Conservation (phyloP, 164 flowering plant genomes). For the Echeveria elegans region DNA sequence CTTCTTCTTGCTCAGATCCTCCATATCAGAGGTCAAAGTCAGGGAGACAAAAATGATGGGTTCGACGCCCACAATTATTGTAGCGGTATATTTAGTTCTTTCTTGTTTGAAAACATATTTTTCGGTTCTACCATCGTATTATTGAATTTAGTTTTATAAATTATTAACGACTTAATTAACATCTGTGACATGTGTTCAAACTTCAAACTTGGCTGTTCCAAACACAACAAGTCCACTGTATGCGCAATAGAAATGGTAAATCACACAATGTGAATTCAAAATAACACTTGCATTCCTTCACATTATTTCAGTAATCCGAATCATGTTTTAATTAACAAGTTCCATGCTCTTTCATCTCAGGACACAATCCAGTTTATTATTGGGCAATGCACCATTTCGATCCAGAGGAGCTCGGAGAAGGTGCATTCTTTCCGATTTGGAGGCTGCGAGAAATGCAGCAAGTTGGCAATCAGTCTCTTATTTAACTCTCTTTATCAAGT, state of each 20-base stretch:
- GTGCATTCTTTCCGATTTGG: slow-evolving; percentile 66
- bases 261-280: no score
- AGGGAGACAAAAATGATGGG: slow-evolving; percentile 93
- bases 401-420: slow-evolving; percentile 62
- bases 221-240: no score
- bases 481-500: slow-evolving; percentile 24
- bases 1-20: slow-evolving; percentile 53
- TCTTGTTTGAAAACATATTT: background rate
- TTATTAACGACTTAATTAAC: background rate
- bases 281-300: background rate
- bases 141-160: background rate
- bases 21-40: slow-evolving; percentile 78
- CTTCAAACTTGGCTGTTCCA: slow-evolving; percentile 51
- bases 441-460: slow-evolving; percentile 85
- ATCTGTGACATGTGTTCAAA: background rate
- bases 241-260: no score
- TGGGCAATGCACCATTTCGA: slow-evolving; percentile 93
- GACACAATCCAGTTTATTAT: slow-evolving; percentile 78
- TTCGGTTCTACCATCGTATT: background rate
- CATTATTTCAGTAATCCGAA: background rate
- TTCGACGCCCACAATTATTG: slow-evolving; percentile 62
- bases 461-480: slow-evolving; percentile 67
- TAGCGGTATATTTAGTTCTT: slow-evolving; percentile 41
- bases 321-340: background rate
- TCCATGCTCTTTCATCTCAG: slow-evolving; percentile 23